These are phyloP conservation scores for Boletus speciosus DNA, from an alignment of 768 basidiomycete species.

Conservation along the genomic window DNA sequence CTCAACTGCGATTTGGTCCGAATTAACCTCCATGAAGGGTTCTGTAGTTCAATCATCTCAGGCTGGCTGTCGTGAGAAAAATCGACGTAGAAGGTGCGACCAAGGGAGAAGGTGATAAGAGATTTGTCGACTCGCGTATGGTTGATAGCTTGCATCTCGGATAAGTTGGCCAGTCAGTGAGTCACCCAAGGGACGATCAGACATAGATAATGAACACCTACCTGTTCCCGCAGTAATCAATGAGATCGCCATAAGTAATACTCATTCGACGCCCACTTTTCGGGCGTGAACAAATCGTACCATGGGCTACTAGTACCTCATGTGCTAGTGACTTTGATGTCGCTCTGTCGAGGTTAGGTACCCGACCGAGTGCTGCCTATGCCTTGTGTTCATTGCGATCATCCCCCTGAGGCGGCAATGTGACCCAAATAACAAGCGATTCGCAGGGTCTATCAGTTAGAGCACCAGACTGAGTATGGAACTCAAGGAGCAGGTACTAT, in stretches of 20 bases:
- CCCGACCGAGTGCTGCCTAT: no score
- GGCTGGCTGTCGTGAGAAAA: conserved; percentile 75
- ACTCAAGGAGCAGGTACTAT: neutral
- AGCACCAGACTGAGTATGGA: neutral
- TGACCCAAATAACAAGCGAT: no score
- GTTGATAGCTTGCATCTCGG: conserved; percentile 64
- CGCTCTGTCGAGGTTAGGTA: no score
- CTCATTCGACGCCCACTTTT: conserved; percentile 63
- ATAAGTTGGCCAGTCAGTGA: conserved; percentile 56
- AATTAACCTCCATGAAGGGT: no score
- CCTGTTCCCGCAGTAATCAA: conserved; percentile 76
- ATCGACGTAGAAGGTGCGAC: conserved; percentile 66
- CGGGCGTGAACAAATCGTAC: conserved; percentile 58
- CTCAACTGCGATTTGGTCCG: no score
- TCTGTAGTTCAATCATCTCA: no score
- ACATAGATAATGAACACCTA: conserved; percentile 19
- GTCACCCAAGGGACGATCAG: neutral
- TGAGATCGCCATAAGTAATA: conserved; percentile 57
- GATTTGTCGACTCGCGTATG: conserved; percentile 56
- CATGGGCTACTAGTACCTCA: conserved; percentile 50
- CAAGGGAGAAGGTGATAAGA: conserved; percentile 67
- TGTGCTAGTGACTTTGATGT: conserved; percentile 20
- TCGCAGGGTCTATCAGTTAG: no score
- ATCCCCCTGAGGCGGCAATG: no score
- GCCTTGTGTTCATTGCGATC: no score